Evolutionary conservation across 495 filamentous ascomycete species (phyloP).

Genomic region (Xylaria scruposa): DNA sequence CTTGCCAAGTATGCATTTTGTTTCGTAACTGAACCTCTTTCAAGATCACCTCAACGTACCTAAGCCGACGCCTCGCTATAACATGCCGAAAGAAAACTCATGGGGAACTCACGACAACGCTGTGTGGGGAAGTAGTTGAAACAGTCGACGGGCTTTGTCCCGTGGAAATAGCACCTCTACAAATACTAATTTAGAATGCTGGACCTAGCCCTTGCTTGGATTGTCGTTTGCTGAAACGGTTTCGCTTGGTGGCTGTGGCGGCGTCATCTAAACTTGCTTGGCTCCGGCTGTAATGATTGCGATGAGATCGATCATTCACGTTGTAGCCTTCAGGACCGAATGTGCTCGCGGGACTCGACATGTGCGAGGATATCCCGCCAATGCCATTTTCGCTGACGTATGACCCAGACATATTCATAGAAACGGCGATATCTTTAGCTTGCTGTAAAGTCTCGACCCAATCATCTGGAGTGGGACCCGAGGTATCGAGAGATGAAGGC

Average conservation of each 20-base stretch:
- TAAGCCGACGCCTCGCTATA: slow-evolving; percentile 47
- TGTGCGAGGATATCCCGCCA: slow-evolving; percentile 71
- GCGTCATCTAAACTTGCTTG: slow-evolving; percentile 64
- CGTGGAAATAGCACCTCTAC: slow-evolving; percentile 24
- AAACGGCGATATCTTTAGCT: slow-evolving; percentile 79
- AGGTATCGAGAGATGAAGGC: slow-evolving; percentile 49
- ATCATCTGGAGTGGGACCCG: slow-evolving; percentile 61
- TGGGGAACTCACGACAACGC: slow-evolving; percentile 16
- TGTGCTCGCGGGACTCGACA: slow-evolving; percentile 79
- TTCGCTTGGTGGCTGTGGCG: slow-evolving; percentile 60
- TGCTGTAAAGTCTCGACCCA: slow-evolving; percentile 87
- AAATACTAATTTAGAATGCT: slow-evolving; percentile 62
- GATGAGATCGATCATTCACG: slow-evolving; percentile 56
- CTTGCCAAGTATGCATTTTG: slow-evolving; percentile 36
- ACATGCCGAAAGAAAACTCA: slow-evolving; percentile 37
- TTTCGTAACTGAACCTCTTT: slow-evolving; percentile 37
- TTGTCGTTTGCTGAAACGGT: slow-evolving; percentile 88
- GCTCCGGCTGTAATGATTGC: slow-evolving; percentile 60
- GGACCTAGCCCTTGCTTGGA: slow-evolving; percentile 89
- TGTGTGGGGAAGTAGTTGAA: slow-evolving; percentile 18
- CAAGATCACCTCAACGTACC: slow-evolving; percentile 43
- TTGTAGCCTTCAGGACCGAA: slow-evolving; percentile 59
- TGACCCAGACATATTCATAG: slow-evolving; percentile 68
- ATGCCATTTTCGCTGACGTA: slow-evolving; percentile 75
- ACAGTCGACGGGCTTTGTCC: slow-evolving; percentile 23